Evolutionary conservation across 73 alveolate species (phyloP).

Genomic region (Halteria grandinella): DNA sequence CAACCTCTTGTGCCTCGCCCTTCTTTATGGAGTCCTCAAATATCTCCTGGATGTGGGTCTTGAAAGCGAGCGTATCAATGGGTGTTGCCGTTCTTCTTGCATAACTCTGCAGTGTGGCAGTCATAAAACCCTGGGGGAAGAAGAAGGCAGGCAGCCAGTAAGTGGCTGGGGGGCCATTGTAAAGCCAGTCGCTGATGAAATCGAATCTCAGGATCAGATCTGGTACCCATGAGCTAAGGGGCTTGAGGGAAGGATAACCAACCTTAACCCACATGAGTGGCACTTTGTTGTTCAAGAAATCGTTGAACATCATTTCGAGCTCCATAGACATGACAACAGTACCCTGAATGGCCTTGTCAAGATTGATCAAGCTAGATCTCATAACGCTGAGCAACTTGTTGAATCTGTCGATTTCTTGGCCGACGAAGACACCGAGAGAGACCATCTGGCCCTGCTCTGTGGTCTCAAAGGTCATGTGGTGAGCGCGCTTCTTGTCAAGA

Average conservation of each 20-base stretch:
- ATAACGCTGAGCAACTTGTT: constrained; percentile 85
- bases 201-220: constrained; percentile 93
- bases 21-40: constrained; percentile 69
- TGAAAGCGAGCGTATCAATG: constrained; percentile 93
- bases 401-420: constrained; percentile 96
- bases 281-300: constrained; percentile 87
- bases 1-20: constrained; percentile 88
- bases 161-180: constrained; percentile 94
- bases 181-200: constrained; percentile 96
- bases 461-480: constrained; percentile 70
- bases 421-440: constrained; percentile 93
- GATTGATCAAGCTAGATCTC: constrained; percentile 76
- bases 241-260: constrained; percentile 96
- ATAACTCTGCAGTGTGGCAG: constrained; percentile 95
- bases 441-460: constrained; percentile 78
- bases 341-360: constrained; percentile 94
- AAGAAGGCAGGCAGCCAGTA: constrained; percentile 99
- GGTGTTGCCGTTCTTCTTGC: constrained; percentile 97
- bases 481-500: constrained; percentile 76
- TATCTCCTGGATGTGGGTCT: constrained; percentile 80
- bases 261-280: constrained; percentile 93
- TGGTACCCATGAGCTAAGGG: constrained; percentile 92
- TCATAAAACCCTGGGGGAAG: constrained; percentile 99
- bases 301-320: constrained; percentile 89
- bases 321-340: constrained; percentile 96